phyloP scores from a whole-genome alignment of 257 asterid species.

The Ilex aquifolium region DNA sequence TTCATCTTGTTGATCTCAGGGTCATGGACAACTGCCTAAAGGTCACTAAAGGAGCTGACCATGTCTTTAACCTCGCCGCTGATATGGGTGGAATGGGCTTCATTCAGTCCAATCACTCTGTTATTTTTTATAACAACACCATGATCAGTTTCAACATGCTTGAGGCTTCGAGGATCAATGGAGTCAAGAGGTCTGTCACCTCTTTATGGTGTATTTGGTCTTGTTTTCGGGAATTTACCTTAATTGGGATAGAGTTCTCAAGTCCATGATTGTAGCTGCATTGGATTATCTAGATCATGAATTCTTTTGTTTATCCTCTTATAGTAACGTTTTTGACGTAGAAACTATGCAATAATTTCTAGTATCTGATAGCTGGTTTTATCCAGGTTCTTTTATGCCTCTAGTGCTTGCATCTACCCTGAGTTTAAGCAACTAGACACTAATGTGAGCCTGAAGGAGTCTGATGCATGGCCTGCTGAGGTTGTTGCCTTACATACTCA shows the following conservation, averaged over 20 bases:
- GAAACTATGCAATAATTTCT: no score
- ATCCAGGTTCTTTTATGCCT: conserved; percentile 77
- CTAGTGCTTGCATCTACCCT: conserved; percentile 86
- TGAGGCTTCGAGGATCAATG: conserved; percentile 70
- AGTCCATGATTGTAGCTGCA: background rate
- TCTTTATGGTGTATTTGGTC: conserved; percentile 4
- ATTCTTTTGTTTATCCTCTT: background rate
- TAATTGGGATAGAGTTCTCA: background rate
- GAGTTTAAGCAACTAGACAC: conserved; percentile 81
- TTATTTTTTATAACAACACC: conserved; percentile 80
- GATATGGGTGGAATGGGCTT: conserved; percentile 96
- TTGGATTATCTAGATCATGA: no score
- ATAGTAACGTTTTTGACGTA: background rate
- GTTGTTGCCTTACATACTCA: conserved; percentile 23
- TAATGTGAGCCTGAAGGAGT: conserved; percentile 82
- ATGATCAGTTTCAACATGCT: conserved; percentile 90
- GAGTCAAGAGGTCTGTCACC: conserved; percentile 53
- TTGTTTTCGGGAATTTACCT: background rate
- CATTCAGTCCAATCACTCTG: conserved; percentile 86
- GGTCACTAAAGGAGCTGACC: conserved; percentile 59
- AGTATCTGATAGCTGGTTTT: no score
- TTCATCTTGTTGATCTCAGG: conserved; percentile 83
- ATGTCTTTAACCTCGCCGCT: conserved; percentile 83
- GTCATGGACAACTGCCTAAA: conserved; percentile 87
- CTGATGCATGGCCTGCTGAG: conserved; percentile 97